Conservation (phyloP, 2,329 filamentous ascomycete species). For the Claviceps sp. region DNA sequence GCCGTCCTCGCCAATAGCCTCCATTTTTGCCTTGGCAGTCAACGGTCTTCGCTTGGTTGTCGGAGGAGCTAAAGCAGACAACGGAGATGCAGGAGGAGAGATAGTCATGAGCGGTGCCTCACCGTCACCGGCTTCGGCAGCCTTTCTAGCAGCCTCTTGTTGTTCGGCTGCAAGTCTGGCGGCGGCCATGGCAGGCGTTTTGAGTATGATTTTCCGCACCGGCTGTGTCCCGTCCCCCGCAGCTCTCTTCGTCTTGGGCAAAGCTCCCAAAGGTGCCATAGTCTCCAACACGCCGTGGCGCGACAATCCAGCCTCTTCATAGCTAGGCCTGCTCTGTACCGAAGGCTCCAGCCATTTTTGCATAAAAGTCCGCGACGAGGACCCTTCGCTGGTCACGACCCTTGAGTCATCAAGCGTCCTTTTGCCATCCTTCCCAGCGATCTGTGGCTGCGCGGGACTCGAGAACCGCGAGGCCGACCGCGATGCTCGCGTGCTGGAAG, state of each 20-base stretch:
- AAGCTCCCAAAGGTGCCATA: conserved; percentile 69
- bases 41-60: conserved; percentile 11
- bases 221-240: conserved; percentile 15
- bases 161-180: conserved; percentile 13
- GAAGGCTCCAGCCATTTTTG: conserved; percentile 45
- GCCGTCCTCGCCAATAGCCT: conserved; percentile 24
- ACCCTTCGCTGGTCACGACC: conserved; percentile 21
- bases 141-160: conserved; percentile 6
- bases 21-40: conserved; percentile 12
- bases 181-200: conserved; percentile 21
- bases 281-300: conserved; percentile 65
- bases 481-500: conserved; percentile 33
- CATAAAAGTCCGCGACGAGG: conserved; percentile 32
- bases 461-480: conserved; percentile 39
- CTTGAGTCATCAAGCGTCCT: conserved; percentile 25
- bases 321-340: conserved; percentile 53
- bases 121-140: conserved; percentile 11
- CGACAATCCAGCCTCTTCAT: conserved; percentile 62
- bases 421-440: conserved; percentile 12
- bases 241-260: conserved; percentile 44
- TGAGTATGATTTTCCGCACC: conserved; percentile 33
- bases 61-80: conserved; percentile 11
- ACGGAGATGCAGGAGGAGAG: conserved; percentile 7
- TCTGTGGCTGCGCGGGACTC: conserved; percentile 31
- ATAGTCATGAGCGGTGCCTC: conserved; percentile 5